These are phyloP conservation scores for Tetrahymena malaccensis DNA, from an alignment of 73 alveolate genomes.

Conservation along the genomic window DNA sequence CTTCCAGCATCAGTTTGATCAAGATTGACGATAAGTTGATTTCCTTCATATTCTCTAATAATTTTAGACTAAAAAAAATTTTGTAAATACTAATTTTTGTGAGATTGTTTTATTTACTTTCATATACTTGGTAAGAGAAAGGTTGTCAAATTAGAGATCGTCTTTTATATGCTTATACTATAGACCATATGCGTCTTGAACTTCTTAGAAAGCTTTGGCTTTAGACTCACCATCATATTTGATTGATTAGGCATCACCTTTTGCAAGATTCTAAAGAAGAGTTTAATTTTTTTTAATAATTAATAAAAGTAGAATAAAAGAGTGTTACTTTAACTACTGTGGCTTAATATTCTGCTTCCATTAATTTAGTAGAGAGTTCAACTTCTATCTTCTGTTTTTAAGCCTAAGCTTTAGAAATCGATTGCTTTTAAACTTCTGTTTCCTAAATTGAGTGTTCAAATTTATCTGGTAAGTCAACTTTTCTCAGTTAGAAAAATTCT, in stretches of 20 bases:
- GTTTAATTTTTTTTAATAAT: neutral
- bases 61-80: constrained; percentile 2
- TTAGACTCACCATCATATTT: constrained; percentile 52
- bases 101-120: neutral
- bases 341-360: constrained; percentile 52
- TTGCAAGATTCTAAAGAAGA: constrained; percentile 28
- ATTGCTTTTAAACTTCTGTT: constrained; percentile 55
- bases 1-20: neutral
- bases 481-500: constrained; percentile 47
- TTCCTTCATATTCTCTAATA: constrained; percentile 46
- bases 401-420: constrained; percentile 51
- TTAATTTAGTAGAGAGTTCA: constrained; percentile 50
- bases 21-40: neutral
- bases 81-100: no score
- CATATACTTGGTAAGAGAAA: constrained; percentile 36
- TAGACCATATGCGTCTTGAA: constrained; percentile 41
- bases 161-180: constrained; percentile 47
- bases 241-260: constrained; percentile 60
- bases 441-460: constrained; percentile 53
- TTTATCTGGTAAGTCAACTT: constrained; percentile 50
- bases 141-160: constrained; percentile 28
- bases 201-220: constrained; percentile 47
- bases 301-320: neutral
- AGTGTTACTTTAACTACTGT: constrained; percentile 16
- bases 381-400: constrained; percentile 50